Evolutionary conservation across 75 land plant species (phyloP), one percentile per base, ranked within the genome.

Genomic region (Pseudotsuga menziesii): DNA sequence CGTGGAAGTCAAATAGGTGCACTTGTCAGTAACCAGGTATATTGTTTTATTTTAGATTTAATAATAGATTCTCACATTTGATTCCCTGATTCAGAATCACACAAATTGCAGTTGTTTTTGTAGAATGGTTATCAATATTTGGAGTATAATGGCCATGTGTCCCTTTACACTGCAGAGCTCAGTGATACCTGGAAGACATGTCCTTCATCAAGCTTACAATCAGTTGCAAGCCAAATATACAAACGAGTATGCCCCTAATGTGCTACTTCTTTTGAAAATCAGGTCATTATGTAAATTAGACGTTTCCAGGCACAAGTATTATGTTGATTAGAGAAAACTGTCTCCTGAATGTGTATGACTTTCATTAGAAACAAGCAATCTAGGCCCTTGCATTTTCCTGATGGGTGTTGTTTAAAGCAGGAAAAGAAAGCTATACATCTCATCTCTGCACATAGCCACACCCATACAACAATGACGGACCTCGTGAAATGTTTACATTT

Each of bases 1-100:
- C 82, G 89, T 75, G 98, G 92, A 82, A 97, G 98, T 80, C 99
- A 97, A 78, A 81, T 94, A 85, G 98, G 98, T 54, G 98, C 99
- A 57, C 77, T 95, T 16, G 99, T 87, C 58, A 97, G 99, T 88
- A 80, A 86, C 32, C 99, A 97, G 98, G 99, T 96, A 57, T 25
- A 25, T 27, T 70, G 75, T 22, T 20, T 7, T 17, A 56, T 56
- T 35, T 7, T 76, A 79, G 22, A 9, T 64, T 84, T 76, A 29
- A 64, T 39, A 20, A n/a, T 61, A 64, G 4, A 27, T 55, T 16
- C 22, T 9, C 8, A 2, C 52, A 58, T 62, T 36, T 64, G 29
- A 25, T 35, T 58, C 25, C 23, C 32, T 71, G 61, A 22, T 72
- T 79, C 26, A 44, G 20, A 23, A 72, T 17, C 27, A 26, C 6